A percentile compares a stretch with the other conserved stretches of the same genome.
These are phyloP conservation scores for Tylopilus sp. DNA, from an alignment of 768 basidiomycete species.

Conservation along the genomic window DNA sequence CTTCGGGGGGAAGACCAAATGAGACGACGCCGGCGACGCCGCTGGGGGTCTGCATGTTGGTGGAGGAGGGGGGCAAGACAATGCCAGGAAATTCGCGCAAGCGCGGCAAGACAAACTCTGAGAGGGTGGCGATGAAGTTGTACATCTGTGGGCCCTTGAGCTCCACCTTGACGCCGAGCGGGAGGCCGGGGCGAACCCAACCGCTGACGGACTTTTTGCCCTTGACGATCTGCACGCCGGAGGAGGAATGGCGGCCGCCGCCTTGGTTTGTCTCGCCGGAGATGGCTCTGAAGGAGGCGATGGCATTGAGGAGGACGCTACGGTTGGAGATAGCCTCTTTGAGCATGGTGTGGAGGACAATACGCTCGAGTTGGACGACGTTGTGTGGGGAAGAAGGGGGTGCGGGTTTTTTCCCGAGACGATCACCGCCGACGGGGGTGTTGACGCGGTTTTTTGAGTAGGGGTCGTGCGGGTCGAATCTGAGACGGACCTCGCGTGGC, in stretches of 20 bases:
- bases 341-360: constrained; percentile 82
- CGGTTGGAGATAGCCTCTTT: constrained; percentile 76
- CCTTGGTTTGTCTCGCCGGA: constrained; percentile 77
- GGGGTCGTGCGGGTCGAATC: constrained; percentile 74
- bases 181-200: constrained; percentile 82
- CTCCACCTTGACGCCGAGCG: constrained; percentile 87
- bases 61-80: constrained; percentile 68
- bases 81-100: constrained; percentile 88
- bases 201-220: constrained; percentile 67
- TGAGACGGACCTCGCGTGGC: constrained; percentile 58
- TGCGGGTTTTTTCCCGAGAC: constrained; percentile 62
- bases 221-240: constrained; percentile 77
- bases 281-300: constrained; percentile 85
- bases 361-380: constrained; percentile 73
- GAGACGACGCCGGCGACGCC: constrained; percentile 85
- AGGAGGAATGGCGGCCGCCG: constrained; percentile 63
- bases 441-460: constrained; percentile 79
- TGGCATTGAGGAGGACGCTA: constrained; percentile 70
- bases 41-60: constrained; percentile 67
- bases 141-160: constrained; percentile 92
- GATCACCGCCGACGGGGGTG: constrained; percentile 68
- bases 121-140: constrained; percentile 83
- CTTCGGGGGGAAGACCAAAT: constrained; percentile 79
- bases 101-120: constrained; percentile 94
- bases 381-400: constrained; percentile 66